phyloP scores from a whole-genome alignment of 2,329 filamentous ascomycete species.

The Aspergillus niger region DNA sequence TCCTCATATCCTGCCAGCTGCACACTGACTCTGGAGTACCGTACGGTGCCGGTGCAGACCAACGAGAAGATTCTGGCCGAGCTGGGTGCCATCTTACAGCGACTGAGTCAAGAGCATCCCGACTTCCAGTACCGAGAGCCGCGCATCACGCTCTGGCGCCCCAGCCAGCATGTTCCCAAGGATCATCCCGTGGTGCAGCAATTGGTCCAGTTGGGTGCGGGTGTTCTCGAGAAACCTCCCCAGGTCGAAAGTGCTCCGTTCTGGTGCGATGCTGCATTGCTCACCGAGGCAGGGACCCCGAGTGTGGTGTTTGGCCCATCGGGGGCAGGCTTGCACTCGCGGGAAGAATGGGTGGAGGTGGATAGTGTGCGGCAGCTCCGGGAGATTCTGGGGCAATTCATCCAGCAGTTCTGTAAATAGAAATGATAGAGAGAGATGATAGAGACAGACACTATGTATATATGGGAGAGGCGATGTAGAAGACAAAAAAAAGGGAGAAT shows the following conservation, averaged over 20 bases:
- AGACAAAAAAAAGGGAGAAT: not conserved
- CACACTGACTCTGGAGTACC: constrained; percentile 52
- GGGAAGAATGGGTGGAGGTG: constrained; percentile 54
- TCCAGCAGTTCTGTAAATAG: constrained; percentile 24
- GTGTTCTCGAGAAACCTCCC: constrained; percentile 30
- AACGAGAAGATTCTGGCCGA: constrained; percentile 41
- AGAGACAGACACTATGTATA: no score
- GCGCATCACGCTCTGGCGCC: constrained; percentile 46
- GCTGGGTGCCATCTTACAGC: constrained; percentile 40
- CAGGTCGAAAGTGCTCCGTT: constrained; percentile 38
- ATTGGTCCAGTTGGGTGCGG: constrained; percentile 30
- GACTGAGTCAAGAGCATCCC: constrained; percentile 34
- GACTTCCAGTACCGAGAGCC: constrained; percentile 46
- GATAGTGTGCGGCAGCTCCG: constrained; percentile 45
- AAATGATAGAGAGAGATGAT: not conserved
- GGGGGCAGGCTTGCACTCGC: constrained; percentile 54
- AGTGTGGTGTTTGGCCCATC: constrained; percentile 51
- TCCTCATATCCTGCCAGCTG: constrained; percentile 56
- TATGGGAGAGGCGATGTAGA: no score
- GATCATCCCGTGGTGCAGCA: constrained; percentile 47
- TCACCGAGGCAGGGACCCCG: constrained; percentile 50
- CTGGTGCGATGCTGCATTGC: constrained; percentile 57
- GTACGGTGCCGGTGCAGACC: constrained; percentile 52
- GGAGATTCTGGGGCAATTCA: constrained; percentile 22
- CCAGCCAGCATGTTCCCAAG: constrained; percentile 44